Percentiles rank a stretch among this genome's conserved stretches.
Conservation (phyloP, 129 eudicot species). For the Oenanthe sinensis region DNA sequence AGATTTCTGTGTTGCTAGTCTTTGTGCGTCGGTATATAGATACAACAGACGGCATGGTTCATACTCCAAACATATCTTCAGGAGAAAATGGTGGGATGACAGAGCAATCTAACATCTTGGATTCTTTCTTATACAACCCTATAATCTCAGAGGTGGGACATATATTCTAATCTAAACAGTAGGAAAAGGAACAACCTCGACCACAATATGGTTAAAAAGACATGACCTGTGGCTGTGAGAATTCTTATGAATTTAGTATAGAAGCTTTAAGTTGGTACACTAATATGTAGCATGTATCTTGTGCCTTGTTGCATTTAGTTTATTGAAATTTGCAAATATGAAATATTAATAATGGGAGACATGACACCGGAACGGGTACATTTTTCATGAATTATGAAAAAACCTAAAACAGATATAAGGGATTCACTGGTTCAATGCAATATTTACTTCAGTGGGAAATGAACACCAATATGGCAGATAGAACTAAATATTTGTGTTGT, state of each 20-base stretch:
- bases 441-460: background rate
- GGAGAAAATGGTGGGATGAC: background rate
- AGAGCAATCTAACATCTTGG: slow-evolving; percentile 1
- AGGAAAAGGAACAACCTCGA: background rate
- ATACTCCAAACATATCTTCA: background rate
- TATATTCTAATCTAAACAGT: background rate
- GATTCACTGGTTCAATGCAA: background rate
- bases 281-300: background rate
- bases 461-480: background rate
- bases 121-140: background rate
- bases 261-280: background rate
- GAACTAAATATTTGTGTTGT: background rate
- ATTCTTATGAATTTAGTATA: background rate
- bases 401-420: background rate
- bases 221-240: background rate
- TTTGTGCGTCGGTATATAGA: background rate
- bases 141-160: slow-evolving; percentile 9
- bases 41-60: background rate
- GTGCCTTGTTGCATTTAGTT: background rate
- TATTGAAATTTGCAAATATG: background rate
- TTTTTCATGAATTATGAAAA: background rate
- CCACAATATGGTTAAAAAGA: background rate
- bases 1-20: slow-evolving; percentile 2
- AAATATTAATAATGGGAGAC: too few relatives aligned
- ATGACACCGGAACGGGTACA: background rate